A percentile compares a stretch with the other conserved stretches of the same genome.
phyloP scores from a whole-genome alignment of 345 rosid genomes.

The Pseudoturritis turrita region DNA sequence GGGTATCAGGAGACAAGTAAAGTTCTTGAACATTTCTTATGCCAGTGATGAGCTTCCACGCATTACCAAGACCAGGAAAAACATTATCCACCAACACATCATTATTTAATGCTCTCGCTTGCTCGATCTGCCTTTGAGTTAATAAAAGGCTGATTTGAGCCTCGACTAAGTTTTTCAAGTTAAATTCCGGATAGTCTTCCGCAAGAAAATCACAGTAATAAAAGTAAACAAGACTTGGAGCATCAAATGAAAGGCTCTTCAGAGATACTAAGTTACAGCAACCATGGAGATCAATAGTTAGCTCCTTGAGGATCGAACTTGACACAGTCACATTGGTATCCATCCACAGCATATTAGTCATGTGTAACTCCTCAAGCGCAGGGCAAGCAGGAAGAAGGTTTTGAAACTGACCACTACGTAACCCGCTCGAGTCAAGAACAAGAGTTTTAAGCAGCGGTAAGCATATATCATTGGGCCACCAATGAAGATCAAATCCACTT shows the following conservation, averaged over 20 bases:
- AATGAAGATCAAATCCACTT: not conserved
- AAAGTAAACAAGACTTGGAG: not conserved
- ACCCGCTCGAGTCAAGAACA: not conserved
- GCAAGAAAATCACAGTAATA: not conserved
- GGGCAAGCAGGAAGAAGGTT: not conserved
- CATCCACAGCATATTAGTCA: not conserved
- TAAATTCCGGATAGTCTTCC: not conserved
- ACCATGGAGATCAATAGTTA: not conserved
- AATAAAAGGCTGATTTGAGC: not conserved
- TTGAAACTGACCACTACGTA: not conserved
- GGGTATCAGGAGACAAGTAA: not conserved
- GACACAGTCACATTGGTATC: not conserved
- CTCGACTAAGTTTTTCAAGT: not conserved
- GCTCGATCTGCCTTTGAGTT: not conserved
- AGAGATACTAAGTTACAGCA: not conserved
- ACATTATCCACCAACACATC: not conserved
- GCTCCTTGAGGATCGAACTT: not conserved
- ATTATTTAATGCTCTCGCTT: not conserved
- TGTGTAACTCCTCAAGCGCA: not conserved
- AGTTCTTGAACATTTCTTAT: not conserved
- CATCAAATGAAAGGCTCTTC: not conserved
- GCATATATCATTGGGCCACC: not conserved
- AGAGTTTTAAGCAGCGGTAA: constrained; percentile 6
- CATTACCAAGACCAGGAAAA: not conserved
- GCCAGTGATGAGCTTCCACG: not conserved